A percentile compares a stretch with the other conserved stretches of the same genome.
phyloP scores from a whole-genome alignment of 176 grass and related monocot species.

The Oryza brachyantha region DNA sequence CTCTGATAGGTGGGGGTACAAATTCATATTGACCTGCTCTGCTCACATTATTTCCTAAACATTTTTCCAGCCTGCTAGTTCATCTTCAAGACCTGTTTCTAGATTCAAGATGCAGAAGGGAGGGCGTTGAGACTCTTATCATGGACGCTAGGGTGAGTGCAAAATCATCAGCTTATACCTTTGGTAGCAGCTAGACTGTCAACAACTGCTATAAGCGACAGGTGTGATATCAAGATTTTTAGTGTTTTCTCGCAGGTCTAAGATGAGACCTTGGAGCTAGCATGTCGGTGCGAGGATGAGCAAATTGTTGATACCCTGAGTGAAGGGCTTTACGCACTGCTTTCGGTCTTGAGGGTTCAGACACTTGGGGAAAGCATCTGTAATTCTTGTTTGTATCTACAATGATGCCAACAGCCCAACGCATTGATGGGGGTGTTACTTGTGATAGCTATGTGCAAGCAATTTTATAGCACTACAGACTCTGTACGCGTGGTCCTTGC shows the following conservation, averaged over 20 bases:
- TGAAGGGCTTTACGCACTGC: neutral
- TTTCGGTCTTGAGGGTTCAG: neutral
- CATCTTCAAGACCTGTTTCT: conserved; percentile 71
- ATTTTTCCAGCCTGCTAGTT: conserved; percentile 53
- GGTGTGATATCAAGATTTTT: neutral
- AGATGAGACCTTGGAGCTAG: neutral
- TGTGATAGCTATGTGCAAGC: neutral
- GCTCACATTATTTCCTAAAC: conserved; percentile 14
- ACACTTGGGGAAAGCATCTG: neutral
- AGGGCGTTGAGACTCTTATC: conserved; percentile 41
- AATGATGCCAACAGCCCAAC: neutral
- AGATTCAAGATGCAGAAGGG: conserved; percentile 94
- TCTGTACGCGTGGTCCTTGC: neutral
- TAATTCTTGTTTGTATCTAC: neutral
- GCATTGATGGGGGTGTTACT: neutral
- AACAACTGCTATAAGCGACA: neutral
- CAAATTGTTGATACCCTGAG: neutral
- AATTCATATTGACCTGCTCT: neutral
- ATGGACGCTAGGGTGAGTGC: neutral
- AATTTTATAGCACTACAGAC: neutral
- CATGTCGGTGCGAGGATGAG: neutral
- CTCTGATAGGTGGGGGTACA: neutral
- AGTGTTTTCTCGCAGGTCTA: neutral
- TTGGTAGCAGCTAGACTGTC: neutral
- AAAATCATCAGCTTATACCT: neutral